These are phyloP conservation scores for Globisporangium emineosum DNA, from an alignment of 352 stramenopile species.

Conservation along the genomic window DNA sequence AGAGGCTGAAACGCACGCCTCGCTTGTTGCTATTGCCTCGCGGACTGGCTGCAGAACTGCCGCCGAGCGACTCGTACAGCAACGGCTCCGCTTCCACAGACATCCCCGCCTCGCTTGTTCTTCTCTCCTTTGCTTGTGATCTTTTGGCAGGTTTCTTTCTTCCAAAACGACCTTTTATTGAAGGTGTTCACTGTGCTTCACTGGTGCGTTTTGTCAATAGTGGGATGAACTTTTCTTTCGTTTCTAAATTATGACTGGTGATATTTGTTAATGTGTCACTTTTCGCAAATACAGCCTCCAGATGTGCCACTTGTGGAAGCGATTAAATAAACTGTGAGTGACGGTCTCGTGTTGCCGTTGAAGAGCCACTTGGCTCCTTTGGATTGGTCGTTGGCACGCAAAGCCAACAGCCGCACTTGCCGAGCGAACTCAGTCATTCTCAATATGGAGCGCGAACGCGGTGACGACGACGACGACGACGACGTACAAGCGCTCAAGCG, in stretches of 20 bases:
- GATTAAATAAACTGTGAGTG: background rate
- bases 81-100: slow-evolving; percentile 37
- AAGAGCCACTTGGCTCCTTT: background rate
- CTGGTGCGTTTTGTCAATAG: background rate
- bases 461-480: slow-evolving; percentile 20
- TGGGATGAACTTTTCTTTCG: background rate
- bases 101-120: slow-evolving; percentile 1
- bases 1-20: slow-evolving; percentile 9
- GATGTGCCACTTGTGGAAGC: background rate
- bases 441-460: no score
- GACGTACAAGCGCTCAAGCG: slow-evolving; percentile 49
- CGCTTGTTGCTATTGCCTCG: background rate
- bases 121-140: background rate
- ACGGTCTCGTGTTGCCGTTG: background rate
- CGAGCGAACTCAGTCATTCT: no score
- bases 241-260: background rate
- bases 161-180: background rate
- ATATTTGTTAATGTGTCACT: background rate
- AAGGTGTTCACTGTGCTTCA: background rate
- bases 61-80: slow-evolving; percentile 31
- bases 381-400: background rate
- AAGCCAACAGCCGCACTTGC: no score
- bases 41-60: slow-evolving; percentile 1
- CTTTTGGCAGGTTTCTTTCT: background rate
- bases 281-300: background rate